Percentiles rank a stretch among this genome's conserved stretches.
phyloP scores from a whole-genome alignment of 2,329 filamentous ascomycete genomes.

The Beauveria medogensis region DNA sequence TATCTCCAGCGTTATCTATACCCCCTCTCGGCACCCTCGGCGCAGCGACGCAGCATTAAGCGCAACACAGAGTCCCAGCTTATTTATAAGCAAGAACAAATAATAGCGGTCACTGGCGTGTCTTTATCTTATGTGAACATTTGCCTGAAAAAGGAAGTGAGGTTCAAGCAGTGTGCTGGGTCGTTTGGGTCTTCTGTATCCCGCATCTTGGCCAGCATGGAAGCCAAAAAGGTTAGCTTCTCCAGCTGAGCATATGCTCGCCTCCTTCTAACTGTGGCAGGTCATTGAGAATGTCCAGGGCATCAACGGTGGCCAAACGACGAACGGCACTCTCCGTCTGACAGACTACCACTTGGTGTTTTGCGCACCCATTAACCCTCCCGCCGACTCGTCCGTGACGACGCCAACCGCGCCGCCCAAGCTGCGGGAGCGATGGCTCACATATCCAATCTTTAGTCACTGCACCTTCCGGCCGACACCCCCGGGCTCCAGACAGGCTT shows the following conservation, averaged over 20 bases:
- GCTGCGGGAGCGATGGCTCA: slow-evolving; percentile 74
- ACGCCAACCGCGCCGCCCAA: slow-evolving; percentile 21
- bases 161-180: not conserved
- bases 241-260: slow-evolving; percentile 12
- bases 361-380: slow-evolving; percentile 32
- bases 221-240: slow-evolving; percentile 32
- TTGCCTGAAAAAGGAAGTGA: not conserved
- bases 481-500: slow-evolving; percentile 58
- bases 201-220: slow-evolving; percentile 22
- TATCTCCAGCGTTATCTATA: not conserved
- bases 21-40: slow-evolving; percentile 7
- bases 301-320: slow-evolving; percentile 50
- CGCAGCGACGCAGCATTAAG: not conserved
- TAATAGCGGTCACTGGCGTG: not conserved
- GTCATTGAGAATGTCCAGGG: slow-evolving; percentile 52
- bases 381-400: slow-evolving; percentile 18
- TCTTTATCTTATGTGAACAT: not conserved
- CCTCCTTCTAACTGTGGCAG: slow-evolving; percentile 23
- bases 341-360: slow-evolving; percentile 56
- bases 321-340: slow-evolving; percentile 49
- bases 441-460: slow-evolving; percentile 82
- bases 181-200: not conserved
- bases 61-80: not conserved
- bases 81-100: not conserved
- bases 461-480: slow-evolving; percentile 72